These are phyloP conservation scores for Pochonia chlamydosporia DNA, from an alignment of 2,329 filamentous ascomycete species.

Conservation along the genomic window DNA sequence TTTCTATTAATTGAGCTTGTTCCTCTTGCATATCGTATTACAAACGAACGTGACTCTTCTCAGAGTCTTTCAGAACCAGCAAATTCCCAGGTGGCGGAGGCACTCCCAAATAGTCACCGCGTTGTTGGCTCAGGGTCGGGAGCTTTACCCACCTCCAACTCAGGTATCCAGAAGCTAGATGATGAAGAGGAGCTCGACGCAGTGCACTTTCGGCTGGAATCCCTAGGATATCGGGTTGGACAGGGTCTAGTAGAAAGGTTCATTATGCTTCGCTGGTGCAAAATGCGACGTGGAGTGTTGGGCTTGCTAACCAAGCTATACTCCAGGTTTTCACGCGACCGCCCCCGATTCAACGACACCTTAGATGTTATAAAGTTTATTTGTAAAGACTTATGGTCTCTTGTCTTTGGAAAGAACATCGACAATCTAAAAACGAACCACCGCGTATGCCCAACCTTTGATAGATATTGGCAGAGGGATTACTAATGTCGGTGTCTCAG, in stretches of 20 bases:
- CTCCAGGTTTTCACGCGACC: constrained; percentile 69
- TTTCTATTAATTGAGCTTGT: constrained; percentile 95
- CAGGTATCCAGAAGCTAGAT: constrained; percentile 34
- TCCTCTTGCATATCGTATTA: constrained; percentile 83
- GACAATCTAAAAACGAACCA: constrained; percentile 99
- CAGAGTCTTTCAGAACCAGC: constrained; percentile 15
- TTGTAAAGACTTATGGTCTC: constrained; percentile 95
- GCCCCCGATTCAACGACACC: constrained; percentile 84
- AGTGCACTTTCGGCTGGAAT: constrained; percentile 78
- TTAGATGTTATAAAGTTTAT: constrained; percentile 97
- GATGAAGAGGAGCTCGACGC: constrained; percentile 81
- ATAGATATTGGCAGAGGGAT: not conserved
- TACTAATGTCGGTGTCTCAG: constrained; percentile 31
- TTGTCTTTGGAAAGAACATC: constrained; percentile 94
- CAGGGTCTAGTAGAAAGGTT: constrained; percentile 88
- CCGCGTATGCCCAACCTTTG: constrained; percentile 46
- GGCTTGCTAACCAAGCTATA: no score
- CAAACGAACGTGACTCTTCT: constrained; percentile 60
- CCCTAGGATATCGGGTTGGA: constrained; percentile 83
- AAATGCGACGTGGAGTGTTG: no score
- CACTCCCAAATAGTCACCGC: not conserved
- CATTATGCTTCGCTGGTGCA: constrained; percentile 17
- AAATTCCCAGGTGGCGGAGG: constrained; percentile 11
- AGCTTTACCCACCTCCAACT: constrained; percentile 10
- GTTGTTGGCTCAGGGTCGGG: constrained; percentile 18